Conservation (phyloP, 2,329 filamentous ascomycete genomes). For the Atkinsonella texensis region DNA sequence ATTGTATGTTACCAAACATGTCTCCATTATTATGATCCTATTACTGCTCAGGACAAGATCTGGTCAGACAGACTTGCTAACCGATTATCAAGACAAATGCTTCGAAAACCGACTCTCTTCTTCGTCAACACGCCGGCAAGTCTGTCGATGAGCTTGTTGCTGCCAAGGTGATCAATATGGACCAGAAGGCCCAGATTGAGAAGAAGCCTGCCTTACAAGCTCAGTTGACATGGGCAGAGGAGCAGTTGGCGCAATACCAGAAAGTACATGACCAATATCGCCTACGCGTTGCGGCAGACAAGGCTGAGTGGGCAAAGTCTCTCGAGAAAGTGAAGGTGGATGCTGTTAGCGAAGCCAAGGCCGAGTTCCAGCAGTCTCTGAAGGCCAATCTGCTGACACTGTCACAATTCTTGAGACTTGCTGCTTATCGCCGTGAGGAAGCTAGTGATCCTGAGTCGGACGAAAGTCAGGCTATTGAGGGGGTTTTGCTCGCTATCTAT, state of each 20-base stretch:
- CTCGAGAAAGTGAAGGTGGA: constrained; percentile 45
- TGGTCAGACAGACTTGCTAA: constrained; percentile 18
- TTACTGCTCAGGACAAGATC: neutral
- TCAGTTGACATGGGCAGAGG: constrained; percentile 58
- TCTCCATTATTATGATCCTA: constrained; percentile 1
- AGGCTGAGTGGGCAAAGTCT: constrained; percentile 47
- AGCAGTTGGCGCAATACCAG: constrained; percentile 62
- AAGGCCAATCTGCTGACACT: constrained; percentile 56
- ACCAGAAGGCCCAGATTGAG: constrained; percentile 64
- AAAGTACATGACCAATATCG: constrained; percentile 66
- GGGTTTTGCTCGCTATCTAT: constrained; percentile 67
- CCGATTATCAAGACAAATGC: constrained; percentile 45
- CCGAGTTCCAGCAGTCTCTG: constrained; percentile 39
- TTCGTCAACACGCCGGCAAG: constrained; percentile 57
- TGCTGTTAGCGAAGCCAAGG: constrained; percentile 38
- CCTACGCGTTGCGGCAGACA: constrained; percentile 43
- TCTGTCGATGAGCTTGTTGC: constrained; percentile 62
- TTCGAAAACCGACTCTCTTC: constrained; percentile 57
- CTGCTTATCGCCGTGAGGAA: constrained; percentile 62
- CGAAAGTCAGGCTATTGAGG: constrained; percentile 72
- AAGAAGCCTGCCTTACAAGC: constrained; percentile 65
- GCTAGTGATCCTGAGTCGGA: constrained; percentile 52
- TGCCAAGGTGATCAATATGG: constrained; percentile 62
- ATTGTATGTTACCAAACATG: constrained; percentile 49
- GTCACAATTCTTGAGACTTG: constrained; percentile 70